phyloP scores from a whole-genome alignment of 441 rosid genomes.

The Brassica hybrid region DNA sequence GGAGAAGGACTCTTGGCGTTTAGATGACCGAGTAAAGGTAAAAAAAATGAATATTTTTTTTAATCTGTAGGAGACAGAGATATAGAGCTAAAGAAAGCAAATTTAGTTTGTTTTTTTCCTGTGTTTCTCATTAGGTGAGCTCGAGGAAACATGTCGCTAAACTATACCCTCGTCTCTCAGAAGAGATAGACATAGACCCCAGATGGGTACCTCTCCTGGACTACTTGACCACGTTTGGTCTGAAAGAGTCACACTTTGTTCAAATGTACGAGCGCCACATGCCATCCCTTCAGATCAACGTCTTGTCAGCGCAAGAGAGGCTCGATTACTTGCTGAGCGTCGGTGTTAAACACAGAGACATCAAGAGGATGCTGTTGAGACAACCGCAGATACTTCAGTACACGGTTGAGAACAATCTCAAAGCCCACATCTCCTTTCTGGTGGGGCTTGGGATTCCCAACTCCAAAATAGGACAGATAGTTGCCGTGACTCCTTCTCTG shows the following conservation, averaged over 20 bases:
- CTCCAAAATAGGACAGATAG: conserved; percentile 87
- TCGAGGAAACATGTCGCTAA: conserved; percentile 46
- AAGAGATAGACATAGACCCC: conserved; percentile 73
- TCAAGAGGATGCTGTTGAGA: conserved; percentile 83
- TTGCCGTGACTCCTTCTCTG: conserved; percentile 72
- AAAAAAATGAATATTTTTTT: not conserved
- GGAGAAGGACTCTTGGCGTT: conserved; percentile 46
- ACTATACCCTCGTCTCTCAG: conserved; percentile 61
- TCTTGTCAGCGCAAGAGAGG: conserved; percentile 77
- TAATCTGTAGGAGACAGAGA: not conserved
- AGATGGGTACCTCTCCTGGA: conserved; percentile 92
- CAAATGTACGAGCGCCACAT: conserved; percentile 91
- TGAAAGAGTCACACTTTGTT: conserved; percentile 83
- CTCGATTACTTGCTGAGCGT: conserved; percentile 82
- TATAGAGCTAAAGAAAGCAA: not conserved
- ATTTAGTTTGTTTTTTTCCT: conserved; percentile 14
- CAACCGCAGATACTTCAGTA: conserved; percentile 91
- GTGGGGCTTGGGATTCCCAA: conserved; percentile 75
- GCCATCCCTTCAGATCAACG: conserved; percentile 82
- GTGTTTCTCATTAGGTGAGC: conserved; percentile 48
- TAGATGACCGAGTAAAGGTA: conserved; percentile 60
- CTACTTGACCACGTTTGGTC: conserved; percentile 77
- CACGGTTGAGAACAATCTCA: conserved; percentile 84
- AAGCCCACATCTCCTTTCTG: conserved; percentile 80
- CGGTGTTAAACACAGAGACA: conserved; percentile 87